These are phyloP conservation scores for Pseudozyma sp. DNA, from an alignment of 1,284 basidiomycete species.

Conservation along the genomic window DNA sequence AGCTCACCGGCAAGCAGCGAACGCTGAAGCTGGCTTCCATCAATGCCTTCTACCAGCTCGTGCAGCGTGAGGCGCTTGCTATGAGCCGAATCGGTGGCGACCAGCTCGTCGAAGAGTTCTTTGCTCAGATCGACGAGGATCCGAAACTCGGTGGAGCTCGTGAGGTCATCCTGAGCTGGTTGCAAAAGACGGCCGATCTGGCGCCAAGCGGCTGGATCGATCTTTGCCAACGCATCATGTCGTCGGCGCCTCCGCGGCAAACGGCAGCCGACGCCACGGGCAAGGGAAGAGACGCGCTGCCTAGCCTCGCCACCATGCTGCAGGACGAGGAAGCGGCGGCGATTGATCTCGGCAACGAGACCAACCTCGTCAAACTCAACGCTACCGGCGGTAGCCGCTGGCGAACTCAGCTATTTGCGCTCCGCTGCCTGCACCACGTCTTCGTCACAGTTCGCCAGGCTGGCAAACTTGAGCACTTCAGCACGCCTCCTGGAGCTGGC, in stretches of 20 bases:
- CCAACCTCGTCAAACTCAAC: conserved; percentile 33
- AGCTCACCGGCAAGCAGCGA: conserved; percentile 69
- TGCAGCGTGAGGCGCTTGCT: conserved; percentile 90
- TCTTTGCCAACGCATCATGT: conserved; percentile 94
- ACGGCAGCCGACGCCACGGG: conserved; percentile 11
- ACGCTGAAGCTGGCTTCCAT: conserved; percentile 91
- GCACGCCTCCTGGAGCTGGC: conserved; percentile 74
- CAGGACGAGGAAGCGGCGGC: conserved; percentile 93
- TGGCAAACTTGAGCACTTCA: conserved; percentile 70
- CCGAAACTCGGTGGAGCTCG: conserved; percentile 92
- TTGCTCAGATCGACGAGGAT: conserved; percentile 92
- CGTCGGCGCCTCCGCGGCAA: conserved; percentile 15
- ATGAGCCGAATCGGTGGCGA: conserved; percentile 96
- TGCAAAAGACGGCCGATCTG: conserved; percentile 89
- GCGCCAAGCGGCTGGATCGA: conserved; percentile 98
- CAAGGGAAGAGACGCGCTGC: conserved; percentile 31
- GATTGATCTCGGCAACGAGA: conserved; percentile 70
- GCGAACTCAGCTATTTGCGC: conserved; percentile 94
- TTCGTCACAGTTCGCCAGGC: conserved; percentile 80
- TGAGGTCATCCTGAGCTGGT: conserved; percentile 93
- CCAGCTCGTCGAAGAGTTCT: conserved; percentile 90
- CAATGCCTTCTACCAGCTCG: conserved; percentile 94
- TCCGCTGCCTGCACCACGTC: conserved; percentile 91
- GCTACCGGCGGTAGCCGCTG: conserved; percentile 74
- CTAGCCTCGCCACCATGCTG: conserved; percentile 40